Base-by-base conservation (phyloP, 208 protist species). In the Lotmaria passim region DNA sequence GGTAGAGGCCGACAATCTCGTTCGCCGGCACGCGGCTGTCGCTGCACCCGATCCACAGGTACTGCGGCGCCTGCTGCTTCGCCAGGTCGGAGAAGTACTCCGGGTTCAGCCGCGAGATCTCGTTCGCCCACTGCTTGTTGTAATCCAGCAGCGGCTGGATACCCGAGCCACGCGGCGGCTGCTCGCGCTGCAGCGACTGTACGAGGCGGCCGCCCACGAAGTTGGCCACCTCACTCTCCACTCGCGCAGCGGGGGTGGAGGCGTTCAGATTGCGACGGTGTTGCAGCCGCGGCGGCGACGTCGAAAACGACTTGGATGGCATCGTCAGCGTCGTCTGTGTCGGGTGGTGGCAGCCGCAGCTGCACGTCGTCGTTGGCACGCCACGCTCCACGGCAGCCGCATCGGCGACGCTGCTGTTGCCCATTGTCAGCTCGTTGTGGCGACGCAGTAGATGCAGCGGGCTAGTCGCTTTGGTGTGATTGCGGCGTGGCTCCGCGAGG, bases 11-110 rank as follows among this genome's bases (percentile, higher is more conserved):
- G 7, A 96, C 91, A 12, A 98, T 76, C 56, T 93, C 80, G 71
- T 96, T 94, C 0, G 96, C 91, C 14, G 87, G 87, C 44, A 96
- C 89, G 28, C 85, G 83, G 51, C 74, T 87, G 79, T 98, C 97
- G 23, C 82, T 87, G 73, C 97, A 98, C 51, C 95, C 95, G 56
- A 98, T 97, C 91, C 93, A 98, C 1, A 98, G 64, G 75, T 94
- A 96, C 69, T 97, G 82, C 53, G 97, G 97, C 21, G 44, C 86
- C 72, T 98, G 97, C 50, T 78, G 75, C 63, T 86, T 66, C 23
- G 89, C 79, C 14, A 97, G 74, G 15, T 80, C 60, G 7, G 75
- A 64, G 69, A 98, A 98, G 76, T 93, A 97, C 26, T 90, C 65
- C 7, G 94, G 94, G 76, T 98, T 90, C 14, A 87, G 59, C 24